Evolutionary conservation across 2,329 filamentous ascomycete genomes (phyloP).

Genomic region (Lomentospora prolificans): DNA sequence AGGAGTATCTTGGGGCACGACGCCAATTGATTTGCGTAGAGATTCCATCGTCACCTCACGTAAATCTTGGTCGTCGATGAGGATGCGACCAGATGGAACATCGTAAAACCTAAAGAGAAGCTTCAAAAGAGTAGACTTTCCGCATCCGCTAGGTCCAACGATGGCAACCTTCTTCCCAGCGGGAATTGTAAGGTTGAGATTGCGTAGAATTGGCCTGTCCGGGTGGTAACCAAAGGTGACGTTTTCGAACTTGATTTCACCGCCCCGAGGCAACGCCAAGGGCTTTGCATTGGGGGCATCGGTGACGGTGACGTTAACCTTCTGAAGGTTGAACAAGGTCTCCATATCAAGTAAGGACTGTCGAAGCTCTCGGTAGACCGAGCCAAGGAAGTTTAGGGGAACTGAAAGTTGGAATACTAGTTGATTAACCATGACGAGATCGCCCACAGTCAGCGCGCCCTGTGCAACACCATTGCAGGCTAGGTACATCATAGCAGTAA

Average conservation of each 20-base stretch:
- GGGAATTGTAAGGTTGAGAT: conserved; percentile 80
- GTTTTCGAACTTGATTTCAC: conserved; percentile 89
- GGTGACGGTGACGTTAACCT: conserved; percentile 81
- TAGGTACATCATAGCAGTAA: conserved; percentile 98
- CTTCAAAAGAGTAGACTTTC: conserved; percentile 86
- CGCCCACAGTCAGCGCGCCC: conserved; percentile 79
- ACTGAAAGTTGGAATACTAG: conserved; percentile 96
- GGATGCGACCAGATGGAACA: conserved; percentile 70
- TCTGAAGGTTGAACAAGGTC: conserved; percentile 93
- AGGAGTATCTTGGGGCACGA: conserved; percentile 94
- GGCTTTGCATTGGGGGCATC: conserved; percentile 67
- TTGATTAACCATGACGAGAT: conserved; percentile 98
- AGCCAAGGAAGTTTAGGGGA: conserved; percentile 94
- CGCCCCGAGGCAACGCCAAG: conserved; percentile 63
- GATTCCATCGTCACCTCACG: conserved; percentile 74
- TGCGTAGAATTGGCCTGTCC: conserved; percentile 76
- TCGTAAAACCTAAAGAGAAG: conserved; percentile 95
- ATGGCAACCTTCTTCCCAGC: conserved; percentile 94
- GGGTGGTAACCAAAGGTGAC: conserved; percentile 88
- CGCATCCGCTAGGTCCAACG: conserved; percentile 89
- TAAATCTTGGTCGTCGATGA: conserved; percentile 90
- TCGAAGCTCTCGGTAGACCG: conserved; percentile 88
- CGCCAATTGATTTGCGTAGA: conserved; percentile 75
- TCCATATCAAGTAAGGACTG: conserved; percentile 98
- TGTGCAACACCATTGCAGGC: conserved; percentile 80